Evolutionary conservation across 2,329 filamentous ascomycete species (phyloP), one percentile per base, ranked within the genome.

Genomic region (Neopestalotiopsis sp.): DNA sequence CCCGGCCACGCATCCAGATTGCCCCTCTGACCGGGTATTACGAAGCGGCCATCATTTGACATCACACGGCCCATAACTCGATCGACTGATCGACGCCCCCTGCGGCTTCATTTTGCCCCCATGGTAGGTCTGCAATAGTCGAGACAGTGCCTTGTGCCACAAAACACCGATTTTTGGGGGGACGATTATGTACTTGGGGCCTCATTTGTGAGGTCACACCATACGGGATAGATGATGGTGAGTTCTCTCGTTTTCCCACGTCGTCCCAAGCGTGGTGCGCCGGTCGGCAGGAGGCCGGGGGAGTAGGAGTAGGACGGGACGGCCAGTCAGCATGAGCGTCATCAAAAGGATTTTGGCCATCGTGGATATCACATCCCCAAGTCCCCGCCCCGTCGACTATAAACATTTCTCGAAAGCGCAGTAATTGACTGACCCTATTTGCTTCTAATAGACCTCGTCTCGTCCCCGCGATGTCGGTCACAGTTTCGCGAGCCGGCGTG

Each of bases 401-500:
- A 14, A 17, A n/a, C 17, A 56, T 17, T 10, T 17, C 20, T 34
- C 10, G 3, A 32, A 24, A 34, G 57, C 4, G 30, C 10, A 17
- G 20, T 63, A 40, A 32, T 14, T 20, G 34, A 60, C 65, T 67
- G 34, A 67, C 65, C 42, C 4, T 59, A 12, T 68, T 32, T 28
- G 4, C n/a, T 52, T 62, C 59, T 20, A 7, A 38, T 32, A 90
- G 88, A 88, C 87, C 83, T 88, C 88, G 79, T 86, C 86, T 80
- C 84, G 85, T 78, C 84, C 84, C 80, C 85, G 83, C 81, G 84
- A 89, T 83, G 82, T 84, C 79, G 85, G 86, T 78, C 83, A 82
- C 77, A 88, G 83, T 79, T 88, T 89, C 80, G 81, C 86, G 74
- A 87, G 80, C 78, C 86, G 87, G 79, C 88, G 88, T 76, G 87